Conservation (phyloP, 2,329 filamentous ascomycete genomes). For the Cladobotryum protrusum region DNA sequence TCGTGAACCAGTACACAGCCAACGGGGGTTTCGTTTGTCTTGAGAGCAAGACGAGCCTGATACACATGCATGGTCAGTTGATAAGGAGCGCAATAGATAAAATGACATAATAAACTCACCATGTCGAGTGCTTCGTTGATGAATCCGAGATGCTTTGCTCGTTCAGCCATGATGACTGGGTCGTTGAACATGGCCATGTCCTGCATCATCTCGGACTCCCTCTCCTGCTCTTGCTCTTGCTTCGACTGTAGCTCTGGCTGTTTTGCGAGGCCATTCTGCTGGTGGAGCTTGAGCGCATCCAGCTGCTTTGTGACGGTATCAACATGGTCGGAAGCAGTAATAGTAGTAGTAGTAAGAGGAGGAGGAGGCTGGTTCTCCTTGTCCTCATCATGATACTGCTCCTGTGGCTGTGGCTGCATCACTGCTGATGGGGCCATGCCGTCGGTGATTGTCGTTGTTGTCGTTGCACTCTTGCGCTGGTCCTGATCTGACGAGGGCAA, state of each 20-base stretch:
- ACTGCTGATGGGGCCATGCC: constrained; percentile 17
- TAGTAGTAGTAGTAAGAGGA: no score
- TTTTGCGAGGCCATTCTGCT: constrained; percentile 9
- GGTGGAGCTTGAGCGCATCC: constrained; percentile 10
- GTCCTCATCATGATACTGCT: constrained; percentile 8
- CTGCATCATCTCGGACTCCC: neutral
- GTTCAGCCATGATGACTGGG: constrained; percentile 25
- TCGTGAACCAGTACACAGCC: constrained; percentile 88
- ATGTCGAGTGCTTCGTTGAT: constrained; percentile 84
- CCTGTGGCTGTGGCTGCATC: constrained; percentile 1
- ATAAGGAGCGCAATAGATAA: neutral
- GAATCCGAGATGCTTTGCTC: constrained; percentile 45
- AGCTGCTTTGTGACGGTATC: neutral
- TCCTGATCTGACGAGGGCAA: neutral
- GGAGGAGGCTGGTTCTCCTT: constrained; percentile 27
- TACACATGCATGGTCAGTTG: constrained; percentile 16
- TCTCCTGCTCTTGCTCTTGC: neutral
- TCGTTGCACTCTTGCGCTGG: constrained; percentile 6
- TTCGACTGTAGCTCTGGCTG: neutral
- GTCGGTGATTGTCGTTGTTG: constrained; percentile 4
- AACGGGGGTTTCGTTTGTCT: constrained; percentile 87
- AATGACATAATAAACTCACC: constrained; percentile 45
- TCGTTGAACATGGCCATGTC: constrained; percentile 13
- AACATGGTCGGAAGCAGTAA: neutral
- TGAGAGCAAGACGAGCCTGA: constrained; percentile 78